Conservation (phyloP, 2,329 filamentous ascomycete genomes). For the Paraconiothyrium brasiliense region DNA sequence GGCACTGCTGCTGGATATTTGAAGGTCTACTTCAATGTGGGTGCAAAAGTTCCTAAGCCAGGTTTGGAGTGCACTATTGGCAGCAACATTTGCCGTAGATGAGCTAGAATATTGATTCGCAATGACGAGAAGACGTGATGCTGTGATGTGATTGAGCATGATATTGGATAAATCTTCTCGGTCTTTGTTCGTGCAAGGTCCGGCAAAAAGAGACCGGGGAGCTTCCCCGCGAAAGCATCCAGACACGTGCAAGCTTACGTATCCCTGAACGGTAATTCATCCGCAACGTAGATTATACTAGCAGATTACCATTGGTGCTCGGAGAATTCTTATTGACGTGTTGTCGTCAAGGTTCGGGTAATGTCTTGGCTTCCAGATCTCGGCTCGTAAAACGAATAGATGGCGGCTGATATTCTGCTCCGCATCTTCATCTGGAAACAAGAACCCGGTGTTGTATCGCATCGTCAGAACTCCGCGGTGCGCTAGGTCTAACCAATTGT, state of each 20-base stretch:
- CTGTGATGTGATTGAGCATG: constrained; percentile 20
- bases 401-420: constrained; percentile 12
- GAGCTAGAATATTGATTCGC: constrained; percentile 21
- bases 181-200: constrained; percentile 16
- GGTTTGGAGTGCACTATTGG: background rate
- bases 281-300: constrained; percentile 4
- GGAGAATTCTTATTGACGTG: background rate
- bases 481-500: constrained; percentile 23
- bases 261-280: constrained; percentile 16
- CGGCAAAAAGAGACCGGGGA: constrained; percentile 3
- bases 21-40: constrained; percentile 17
- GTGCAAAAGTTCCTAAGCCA: background rate
- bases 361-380: constrained; percentile 13
- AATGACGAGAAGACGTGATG: constrained; percentile 3
- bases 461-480: background rate
- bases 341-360: background rate
- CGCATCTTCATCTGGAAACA: constrained; percentile 12
- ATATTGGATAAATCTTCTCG: constrained; percentile 19
- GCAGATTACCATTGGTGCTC: constrained; percentile 3
- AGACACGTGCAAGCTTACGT: constrained; percentile 14
- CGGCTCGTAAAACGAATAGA: constrained; percentile 1
- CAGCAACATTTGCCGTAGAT: constrained; percentile 24
- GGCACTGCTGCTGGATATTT: background rate
- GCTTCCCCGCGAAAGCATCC: constrained; percentile 22
- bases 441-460: background rate